Evolutionary conservation across 306 rosid species (phyloP).

Genomic region (Lotus japonicus): DNA sequence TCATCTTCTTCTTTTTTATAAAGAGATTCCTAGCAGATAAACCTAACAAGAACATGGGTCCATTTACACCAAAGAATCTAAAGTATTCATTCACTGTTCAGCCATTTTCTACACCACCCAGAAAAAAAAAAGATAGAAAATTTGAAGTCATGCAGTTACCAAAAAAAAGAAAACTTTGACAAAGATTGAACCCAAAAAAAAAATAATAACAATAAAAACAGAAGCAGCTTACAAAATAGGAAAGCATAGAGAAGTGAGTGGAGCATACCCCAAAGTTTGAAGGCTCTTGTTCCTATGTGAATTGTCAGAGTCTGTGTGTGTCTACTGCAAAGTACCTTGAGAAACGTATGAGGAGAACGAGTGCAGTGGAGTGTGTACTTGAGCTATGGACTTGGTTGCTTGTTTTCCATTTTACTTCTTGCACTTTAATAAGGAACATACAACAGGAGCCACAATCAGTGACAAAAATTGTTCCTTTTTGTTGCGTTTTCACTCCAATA

Average conservation of each 20-base stretch:
- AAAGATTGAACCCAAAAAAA: not conserved
- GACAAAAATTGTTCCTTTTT: constrained; percentile 18
- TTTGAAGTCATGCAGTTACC: constrained; percentile 8
- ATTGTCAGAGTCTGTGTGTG: constrained; percentile 5
- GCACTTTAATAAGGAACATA: constrained; percentile 7
- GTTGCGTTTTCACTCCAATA: constrained; percentile 19
- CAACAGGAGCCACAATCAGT: constrained; percentile 7
- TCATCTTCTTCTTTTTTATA: not conserved
- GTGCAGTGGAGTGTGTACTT: not conserved
- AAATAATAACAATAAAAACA: not conserved
- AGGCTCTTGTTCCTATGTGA: not conserved
- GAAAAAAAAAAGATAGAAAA: not conserved
- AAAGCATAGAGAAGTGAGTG: constrained; percentile 12
- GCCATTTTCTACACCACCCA: constrained; percentile 16
- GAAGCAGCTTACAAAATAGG: constrained; percentile 8
- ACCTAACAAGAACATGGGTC: constrained; percentile 32
- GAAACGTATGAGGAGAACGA: not conserved
- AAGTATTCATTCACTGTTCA: constrained; percentile 7
- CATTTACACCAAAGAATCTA: constrained; percentile 5
- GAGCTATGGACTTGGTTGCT: not conserved
- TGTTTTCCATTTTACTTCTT: constrained; percentile 6
- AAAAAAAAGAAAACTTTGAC: not conserved
- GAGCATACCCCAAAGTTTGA: constrained; percentile 17
- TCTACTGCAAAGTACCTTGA: not conserved
- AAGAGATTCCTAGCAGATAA: constrained; percentile 17